Percentiles rank a stretch among this genome's conserved stretches.
These are phyloP conservation scores for Lathyrus tuberosus DNA, from an alignment of 306 rosid species.

Conservation along the genomic window DNA sequence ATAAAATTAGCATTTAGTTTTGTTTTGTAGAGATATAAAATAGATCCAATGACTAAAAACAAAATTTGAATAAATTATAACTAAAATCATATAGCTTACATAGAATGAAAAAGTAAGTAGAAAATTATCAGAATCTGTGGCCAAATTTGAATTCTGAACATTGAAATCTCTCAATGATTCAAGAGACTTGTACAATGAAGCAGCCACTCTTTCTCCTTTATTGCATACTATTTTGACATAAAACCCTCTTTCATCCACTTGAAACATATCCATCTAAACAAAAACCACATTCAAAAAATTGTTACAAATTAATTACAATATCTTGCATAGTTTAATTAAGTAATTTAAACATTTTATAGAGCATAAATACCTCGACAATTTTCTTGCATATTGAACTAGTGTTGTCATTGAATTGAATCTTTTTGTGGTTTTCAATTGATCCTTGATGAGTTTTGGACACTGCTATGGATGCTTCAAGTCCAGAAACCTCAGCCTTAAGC, in stretches of 20 bases:
- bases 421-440: slow-evolving; percentile 38
- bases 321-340: neutral
- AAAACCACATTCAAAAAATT: slow-evolving; percentile 9
- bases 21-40: neutral
- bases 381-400: slow-evolving; percentile 45
- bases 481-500: slow-evolving; percentile 63
- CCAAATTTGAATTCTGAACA: slow-evolving; percentile 63
- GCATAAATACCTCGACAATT: slow-evolving; percentile 52
- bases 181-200: slow-evolving; percentile 65
- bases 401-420: slow-evolving; percentile 31
- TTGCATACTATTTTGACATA: slow-evolving; percentile 62
- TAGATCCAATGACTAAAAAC: neutral
- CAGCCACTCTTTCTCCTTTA: slow-evolving; percentile 62
- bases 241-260: slow-evolving; percentile 78
- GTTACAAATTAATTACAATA: neutral
- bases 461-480: slow-evolving; percentile 57
- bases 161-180: slow-evolving; percentile 65
- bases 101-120: slow-evolving; percentile 56
- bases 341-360: neutral
- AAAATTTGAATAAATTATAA: neutral
- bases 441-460: slow-evolving; percentile 45
- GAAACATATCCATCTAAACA: slow-evolving; percentile 71
- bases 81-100: slow-evolving; percentile 36
- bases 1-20: neutral
- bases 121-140: slow-evolving; percentile 52